Conservation (phyloP, 371 early-diverging fungal genomes). For the Rhizopus sp. region DNA sequence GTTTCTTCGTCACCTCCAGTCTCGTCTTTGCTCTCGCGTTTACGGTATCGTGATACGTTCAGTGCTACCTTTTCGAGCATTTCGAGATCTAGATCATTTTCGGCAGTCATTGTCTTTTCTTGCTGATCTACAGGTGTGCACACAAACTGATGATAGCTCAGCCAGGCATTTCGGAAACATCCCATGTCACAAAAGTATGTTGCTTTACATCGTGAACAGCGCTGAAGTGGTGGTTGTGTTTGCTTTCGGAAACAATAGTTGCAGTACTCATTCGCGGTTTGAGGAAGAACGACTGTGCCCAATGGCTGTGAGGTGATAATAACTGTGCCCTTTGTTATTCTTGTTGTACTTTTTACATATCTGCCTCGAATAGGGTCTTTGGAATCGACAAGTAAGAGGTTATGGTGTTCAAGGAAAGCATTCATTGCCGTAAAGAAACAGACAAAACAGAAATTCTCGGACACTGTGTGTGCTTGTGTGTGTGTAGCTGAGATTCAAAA, state of each 20-base stretch:
- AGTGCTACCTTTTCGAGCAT: slow-evolving; percentile 49
- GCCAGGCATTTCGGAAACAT: slow-evolving; percentile 53
- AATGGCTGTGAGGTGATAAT: slow-evolving; percentile 48
- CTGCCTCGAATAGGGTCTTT: slow-evolving; percentile 29
- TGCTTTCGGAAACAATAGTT: slow-evolving; percentile 48
- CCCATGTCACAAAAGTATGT: slow-evolving; percentile 49
- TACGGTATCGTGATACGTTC: slow-evolving; percentile 31
- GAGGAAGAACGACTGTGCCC: slow-evolving; percentile 38
- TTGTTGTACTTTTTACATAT: slow-evolving; percentile 21
- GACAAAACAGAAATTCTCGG: too few relatives aligned
- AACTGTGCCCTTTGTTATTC: slow-evolving; percentile 28
- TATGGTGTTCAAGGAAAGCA: slow-evolving; percentile 17
- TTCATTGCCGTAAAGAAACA: background rate
- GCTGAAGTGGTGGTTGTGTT: slow-evolving; percentile 29
- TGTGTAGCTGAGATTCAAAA: too few relatives aligned
- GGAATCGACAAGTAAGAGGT: slow-evolving; percentile 15
- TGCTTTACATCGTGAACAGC: slow-evolving; percentile 51
- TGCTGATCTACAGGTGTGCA: slow-evolving; percentile 17
- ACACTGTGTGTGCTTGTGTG: too few relatives aligned
- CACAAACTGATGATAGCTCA: slow-evolving; percentile 48
- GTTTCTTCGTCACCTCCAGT: slow-evolving; percentile 20
- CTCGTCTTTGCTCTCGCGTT: slow-evolving; percentile 12
- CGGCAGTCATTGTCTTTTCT: too few relatives aligned
- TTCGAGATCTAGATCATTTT: slow-evolving; percentile 34
- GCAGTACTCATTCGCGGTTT: slow-evolving; percentile 37